phyloP scores from a whole-genome alignment of 495 filamentous ascomycete species.

The Penicillium angulare region DNA sequence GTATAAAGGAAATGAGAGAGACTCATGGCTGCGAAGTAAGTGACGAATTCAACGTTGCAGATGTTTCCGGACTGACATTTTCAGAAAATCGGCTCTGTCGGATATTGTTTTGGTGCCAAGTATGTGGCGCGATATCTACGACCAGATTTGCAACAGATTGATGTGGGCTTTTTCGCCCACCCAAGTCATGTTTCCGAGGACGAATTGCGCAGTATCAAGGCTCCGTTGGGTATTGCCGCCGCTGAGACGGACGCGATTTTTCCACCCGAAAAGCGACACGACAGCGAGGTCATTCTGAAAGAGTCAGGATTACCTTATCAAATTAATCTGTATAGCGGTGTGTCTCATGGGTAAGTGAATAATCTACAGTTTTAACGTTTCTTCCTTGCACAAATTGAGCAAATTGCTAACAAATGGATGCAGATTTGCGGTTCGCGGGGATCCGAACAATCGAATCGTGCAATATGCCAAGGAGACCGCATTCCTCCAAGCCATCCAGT shows the following conservation, averaged over 20 bases:
- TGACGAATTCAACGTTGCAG: not conserved
- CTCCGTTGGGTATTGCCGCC: not conserved
- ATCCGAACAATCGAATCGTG: not conserved
- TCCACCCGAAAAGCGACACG: not conserved
- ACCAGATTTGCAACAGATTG: not conserved
- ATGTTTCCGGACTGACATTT: not conserved
- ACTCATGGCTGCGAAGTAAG: not conserved
- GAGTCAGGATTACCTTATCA: slow-evolving; percentile 1
- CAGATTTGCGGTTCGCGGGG: slow-evolving; percentile 3
- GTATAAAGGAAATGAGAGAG: not conserved
- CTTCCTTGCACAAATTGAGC: not conserved
- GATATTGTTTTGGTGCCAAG: slow-evolving; percentile 4
- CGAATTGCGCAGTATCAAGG: not conserved
- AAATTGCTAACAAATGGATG: not conserved
- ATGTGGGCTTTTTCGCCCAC: slow-evolving; percentile 1
- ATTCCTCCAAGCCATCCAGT: slow-evolving; percentile 1
- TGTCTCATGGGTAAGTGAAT: slow-evolving; percentile 1
- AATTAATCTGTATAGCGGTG: slow-evolving; percentile 3
- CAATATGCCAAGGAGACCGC: slow-evolving; percentile 3
- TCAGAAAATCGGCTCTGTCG: slow-evolving; percentile 2
- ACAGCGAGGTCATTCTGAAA: not conserved
- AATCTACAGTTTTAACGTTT: not conserved
- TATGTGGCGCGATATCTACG: slow-evolving; percentile 1
- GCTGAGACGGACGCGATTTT: not conserved
- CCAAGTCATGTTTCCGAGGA: not conserved